phyloP scores from a whole-genome alignment of 176 grass and related monocot species.

The Melocanna baccifera region DNA sequence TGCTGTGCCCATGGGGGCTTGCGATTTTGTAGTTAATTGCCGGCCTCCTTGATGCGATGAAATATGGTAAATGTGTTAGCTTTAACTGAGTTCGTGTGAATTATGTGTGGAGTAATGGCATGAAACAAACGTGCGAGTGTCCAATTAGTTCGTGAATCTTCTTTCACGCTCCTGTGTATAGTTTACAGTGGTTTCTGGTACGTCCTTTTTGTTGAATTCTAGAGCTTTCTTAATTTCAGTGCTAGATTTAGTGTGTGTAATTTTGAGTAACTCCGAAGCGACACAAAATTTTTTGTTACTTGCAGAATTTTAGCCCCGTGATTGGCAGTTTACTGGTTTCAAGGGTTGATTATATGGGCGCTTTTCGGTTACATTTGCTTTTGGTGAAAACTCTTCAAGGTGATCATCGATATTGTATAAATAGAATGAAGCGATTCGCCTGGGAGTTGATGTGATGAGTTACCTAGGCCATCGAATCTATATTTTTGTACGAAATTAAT shows the following conservation, averaged over 20 bases:
- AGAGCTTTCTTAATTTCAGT: constrained; percentile 4
- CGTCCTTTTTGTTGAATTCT: not conserved
- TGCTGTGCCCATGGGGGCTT: not conserved
- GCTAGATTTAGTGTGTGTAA: not conserved
- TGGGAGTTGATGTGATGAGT: not conserved
- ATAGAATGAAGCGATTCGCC: constrained; percentile 8
- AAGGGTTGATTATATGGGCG: not conserved
- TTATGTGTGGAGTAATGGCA: not conserved
- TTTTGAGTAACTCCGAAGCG: not conserved
- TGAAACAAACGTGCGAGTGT: not conserved
- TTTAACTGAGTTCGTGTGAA: not conserved
- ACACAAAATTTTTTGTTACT: not conserved
- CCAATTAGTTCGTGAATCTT: not conserved
- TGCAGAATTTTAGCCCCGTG: not conserved
- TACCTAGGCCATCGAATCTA: not conserved
- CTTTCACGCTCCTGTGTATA: not conserved
- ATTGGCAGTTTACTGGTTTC: not conserved
- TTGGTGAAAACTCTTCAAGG: not conserved
- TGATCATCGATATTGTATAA: not conserved
- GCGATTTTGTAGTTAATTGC: not conserved
- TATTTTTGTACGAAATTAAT: not conserved
- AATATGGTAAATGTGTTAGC: not conserved
- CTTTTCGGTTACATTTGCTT: not conserved
- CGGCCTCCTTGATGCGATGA: not conserved
- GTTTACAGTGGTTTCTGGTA: not conserved